Evolutionary conservation across 2,329 filamentous ascomycete species (phyloP).

Genomic region (Aureobasidium sp.): DNA sequence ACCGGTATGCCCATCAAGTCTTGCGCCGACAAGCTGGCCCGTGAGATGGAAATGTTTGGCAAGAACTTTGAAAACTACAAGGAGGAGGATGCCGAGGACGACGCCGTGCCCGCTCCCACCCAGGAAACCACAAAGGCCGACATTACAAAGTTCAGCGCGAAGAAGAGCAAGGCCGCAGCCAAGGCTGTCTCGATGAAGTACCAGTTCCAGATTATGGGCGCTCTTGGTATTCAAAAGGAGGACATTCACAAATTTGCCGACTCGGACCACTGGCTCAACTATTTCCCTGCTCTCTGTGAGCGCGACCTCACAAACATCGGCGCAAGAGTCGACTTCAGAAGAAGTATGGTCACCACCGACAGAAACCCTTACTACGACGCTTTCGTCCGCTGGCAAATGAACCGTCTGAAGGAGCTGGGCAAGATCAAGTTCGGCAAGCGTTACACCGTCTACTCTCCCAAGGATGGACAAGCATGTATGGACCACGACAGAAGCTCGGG

Average conservation of each 20-base stretch:
- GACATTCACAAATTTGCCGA: slow-evolving; percentile 94
- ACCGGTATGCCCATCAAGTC: slow-evolving; percentile 98
- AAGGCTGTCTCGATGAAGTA: slow-evolving; percentile 94
- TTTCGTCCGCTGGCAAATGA: slow-evolving; percentile 88
- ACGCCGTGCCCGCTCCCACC: slow-evolving; percentile 50
- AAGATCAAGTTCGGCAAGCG: slow-evolving; percentile 92
- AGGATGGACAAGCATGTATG: slow-evolving; percentile 81
- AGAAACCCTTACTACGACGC: slow-evolving; percentile 95
- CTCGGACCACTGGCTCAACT: slow-evolving; percentile 81
- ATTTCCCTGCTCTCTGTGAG: slow-evolving; percentile 77
- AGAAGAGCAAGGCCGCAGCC: slow-evolving; percentile 83
- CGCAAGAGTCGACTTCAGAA: slow-evolving; percentile 83
- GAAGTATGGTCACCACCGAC: slow-evolving; percentile 89
- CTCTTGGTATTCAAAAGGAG: slow-evolving; percentile 74
- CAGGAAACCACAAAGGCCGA: slow-evolving; percentile 65
- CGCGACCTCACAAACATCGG: slow-evolving; percentile 77
- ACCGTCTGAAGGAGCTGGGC: slow-evolving; percentile 73
- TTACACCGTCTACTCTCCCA: slow-evolving; percentile 88
- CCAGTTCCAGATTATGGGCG: slow-evolving; percentile 90
- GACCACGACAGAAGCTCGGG: slow-evolving; percentile 77
- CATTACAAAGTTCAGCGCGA: slow-evolving; percentile 81
- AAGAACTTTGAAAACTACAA: slow-evolving; percentile 73
- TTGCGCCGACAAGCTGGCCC: slow-evolving; percentile 86
- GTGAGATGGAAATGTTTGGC: slow-evolving; percentile 85
- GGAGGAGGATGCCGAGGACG: slow-evolving; percentile 46